Evolutionary conservation across 495 filamentous ascomycete species (phyloP), one percentile per base, ranked within the genome.

Genomic region (Podospora sp.): DNA sequence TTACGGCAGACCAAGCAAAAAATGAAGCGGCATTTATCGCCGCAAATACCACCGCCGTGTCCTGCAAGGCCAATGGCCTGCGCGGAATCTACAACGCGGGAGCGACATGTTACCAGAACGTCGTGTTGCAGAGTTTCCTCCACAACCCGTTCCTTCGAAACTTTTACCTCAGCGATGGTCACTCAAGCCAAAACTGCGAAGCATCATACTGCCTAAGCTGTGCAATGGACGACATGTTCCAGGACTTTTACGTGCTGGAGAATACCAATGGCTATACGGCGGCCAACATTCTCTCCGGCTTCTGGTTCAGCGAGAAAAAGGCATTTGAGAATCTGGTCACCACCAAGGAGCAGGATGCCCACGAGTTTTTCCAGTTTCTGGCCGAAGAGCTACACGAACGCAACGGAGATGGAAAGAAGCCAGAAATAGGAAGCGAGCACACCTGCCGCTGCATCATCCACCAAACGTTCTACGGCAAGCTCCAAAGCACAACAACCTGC

Each of bases 81-180:
- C 88, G 93, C 7, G 94, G 94, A n/a, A 88, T 97, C 46, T 94
- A 92, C 75, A 97, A 97, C 75, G 92, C 96, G 76, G 94, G 94
- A 16, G 90, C 92, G 21, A 96, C 94, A 5, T 97, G 94, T 79
- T 97, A 95, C 75, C 91, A 96, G 84, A 93, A 91, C 68, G 93
- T 96, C 29, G 90, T 97, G 55, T 82, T 97, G 18, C 94, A 97
- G 74, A 89, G 87, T 21, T 84, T 97, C 55, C 83, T 97, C 33
- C 93, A 97, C 77, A 96, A 97, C 73, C 93, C 93, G 0, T 83
- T 94, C 36, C 84, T 97, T 0, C 87, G 89, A 53, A 92, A 91
- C 69, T 97, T 90, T 76, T 97, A 93, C 76, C 87, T 97, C 6
- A 87, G 87, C 20, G 92, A 95, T 70, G 91, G 92, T 0, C 94